Evolutionary conservation across 2,329 filamentous ascomycete genomes (phyloP).

Genomic region (Diaporthe citri): DNA sequence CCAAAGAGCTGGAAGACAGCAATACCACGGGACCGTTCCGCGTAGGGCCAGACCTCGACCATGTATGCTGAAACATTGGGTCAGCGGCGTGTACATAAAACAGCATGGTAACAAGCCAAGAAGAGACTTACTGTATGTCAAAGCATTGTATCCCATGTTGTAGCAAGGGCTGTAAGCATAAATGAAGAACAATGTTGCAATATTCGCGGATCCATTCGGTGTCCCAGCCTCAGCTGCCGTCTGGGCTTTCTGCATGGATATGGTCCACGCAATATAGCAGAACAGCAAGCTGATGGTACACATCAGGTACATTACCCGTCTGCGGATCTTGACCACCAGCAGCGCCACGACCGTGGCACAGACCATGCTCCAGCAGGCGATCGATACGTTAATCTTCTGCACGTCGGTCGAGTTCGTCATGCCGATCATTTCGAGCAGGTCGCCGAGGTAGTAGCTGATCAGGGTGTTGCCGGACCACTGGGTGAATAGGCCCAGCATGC

Average conservation of each 20-base stretch:
- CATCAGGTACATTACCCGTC: conserved; percentile 64
- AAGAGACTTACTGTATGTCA: conserved; percentile 68
- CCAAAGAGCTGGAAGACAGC: conserved; percentile 51
- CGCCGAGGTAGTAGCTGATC: conserved; percentile 62
- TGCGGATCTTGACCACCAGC: conserved; percentile 58
- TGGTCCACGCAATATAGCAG: conserved; percentile 68
- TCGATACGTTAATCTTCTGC: conserved; percentile 60
- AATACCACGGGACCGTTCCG: conserved; percentile 49
- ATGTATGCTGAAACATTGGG: conserved; percentile 45
- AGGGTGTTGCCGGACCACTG: conserved; percentile 67
- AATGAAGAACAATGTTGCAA: conserved; percentile 67
- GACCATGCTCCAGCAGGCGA: conserved; percentile 61
- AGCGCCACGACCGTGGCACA: conserved; percentile 58
- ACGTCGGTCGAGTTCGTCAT: conserved; percentile 56
- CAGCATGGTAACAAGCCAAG: not conserved
- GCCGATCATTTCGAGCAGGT: conserved; percentile 60
- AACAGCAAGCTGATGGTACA: conserved; percentile 63
- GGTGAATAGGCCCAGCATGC: conserved; percentile 65
- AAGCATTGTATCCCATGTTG: conserved; percentile 75
- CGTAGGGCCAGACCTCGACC: conserved; percentile 50
- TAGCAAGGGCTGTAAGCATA: conserved; percentile 71
- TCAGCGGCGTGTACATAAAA: not conserved
- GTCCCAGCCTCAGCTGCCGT: conserved; percentile 47
- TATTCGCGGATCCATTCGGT: conserved; percentile 50
- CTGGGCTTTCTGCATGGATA: conserved; percentile 56